These are phyloP conservation scores for Phaeosphaeria sp. DNA, from an alignment of 2,329 filamentous ascomycete species.

Conservation along the genomic window DNA sequence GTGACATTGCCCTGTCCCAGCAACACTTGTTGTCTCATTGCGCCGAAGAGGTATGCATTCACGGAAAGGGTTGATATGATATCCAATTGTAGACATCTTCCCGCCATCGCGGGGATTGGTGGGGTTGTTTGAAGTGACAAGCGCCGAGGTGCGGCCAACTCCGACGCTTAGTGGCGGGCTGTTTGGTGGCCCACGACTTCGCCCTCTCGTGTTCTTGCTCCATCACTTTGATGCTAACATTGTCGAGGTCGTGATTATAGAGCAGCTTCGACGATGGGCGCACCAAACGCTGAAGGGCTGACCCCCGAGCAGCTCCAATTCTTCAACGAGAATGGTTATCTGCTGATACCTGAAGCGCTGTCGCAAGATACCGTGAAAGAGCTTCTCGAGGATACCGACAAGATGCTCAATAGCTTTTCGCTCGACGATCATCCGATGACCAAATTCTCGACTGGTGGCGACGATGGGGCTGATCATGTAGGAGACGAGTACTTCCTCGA, in stretches of 20 bases:
- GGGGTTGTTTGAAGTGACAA: not conserved
- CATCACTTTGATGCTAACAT: not conserved
- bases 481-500: constrained; percentile 93
- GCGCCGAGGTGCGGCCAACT: constrained; percentile 22
- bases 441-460: constrained; percentile 85
- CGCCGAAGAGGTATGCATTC: not conserved
- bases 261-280: constrained; percentile 18
- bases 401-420: constrained; percentile 76
- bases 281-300: constrained; percentile 60
- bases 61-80: not conserved
- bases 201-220: not conserved
- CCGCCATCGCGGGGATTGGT: not conserved
- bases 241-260: not conserved
- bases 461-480: constrained; percentile 73
- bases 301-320: constrained; percentile 72
- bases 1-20: not conserved
- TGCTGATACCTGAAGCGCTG: constrained; percentile 83
- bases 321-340: constrained; percentile 86
- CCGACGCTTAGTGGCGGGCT: constrained; percentile 23
- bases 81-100: not conserved
- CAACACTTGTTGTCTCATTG: not conserved
- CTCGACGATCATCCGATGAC: constrained; percentile 91
- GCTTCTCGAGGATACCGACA: constrained; percentile 77
- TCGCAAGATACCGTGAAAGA: constrained; percentile 67
- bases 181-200: not conserved